Base-by-base conservation (phyloP, 257 asterid species). In the Solanum appendiculatum region DNA sequence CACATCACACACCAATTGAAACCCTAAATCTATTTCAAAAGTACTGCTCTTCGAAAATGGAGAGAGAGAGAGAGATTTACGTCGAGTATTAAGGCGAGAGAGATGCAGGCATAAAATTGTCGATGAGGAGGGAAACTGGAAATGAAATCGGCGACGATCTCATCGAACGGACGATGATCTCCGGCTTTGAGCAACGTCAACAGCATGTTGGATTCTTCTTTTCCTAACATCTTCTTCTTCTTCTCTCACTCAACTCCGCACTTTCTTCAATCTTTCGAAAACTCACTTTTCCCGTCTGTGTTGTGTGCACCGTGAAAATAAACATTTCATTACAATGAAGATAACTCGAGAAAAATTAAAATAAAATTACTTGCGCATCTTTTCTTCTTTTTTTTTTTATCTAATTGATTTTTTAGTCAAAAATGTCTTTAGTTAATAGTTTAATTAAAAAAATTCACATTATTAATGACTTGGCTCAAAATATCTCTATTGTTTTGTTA, bases 81-180 rank as follows among this genome's bases (percentile, higher is more conserved):
- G 37, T 95, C 40, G 12, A 93, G 89, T 60, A 97, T 93, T 31
- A 94, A 85, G 83, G 93, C 97, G 86, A 97, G 94, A 51, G 98
- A 93, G 58, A 94, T 90, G 92, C 99, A 95, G 88, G 93, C 95
- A 37, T 87, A 78, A 82, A 94, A 94, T 69, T 91, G 92, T 42
- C 87, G 86, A 54, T 95, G 90, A 85, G 89, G 91, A 31, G 93
- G 91, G 87, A 97, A 91, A 4, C 86, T 87, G 74, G 94, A 88
- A 88, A 46, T 88, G 91, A 95, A 94, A 42, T 95, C 98, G 5
- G 90, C 88, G 33, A 94, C 82, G 90, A 97, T 94, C 87, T 94
- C 96, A 54, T 97, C 94, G 37, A 97, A 85, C 40, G 93, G 89
- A 83, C 92, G 91, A 70, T 83, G 93, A 86, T 93, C 98, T 81